Evolutionary conservation across 768 basidiomycete genomes (phyloP).

Genomic region (Galerina marginata): DNA sequence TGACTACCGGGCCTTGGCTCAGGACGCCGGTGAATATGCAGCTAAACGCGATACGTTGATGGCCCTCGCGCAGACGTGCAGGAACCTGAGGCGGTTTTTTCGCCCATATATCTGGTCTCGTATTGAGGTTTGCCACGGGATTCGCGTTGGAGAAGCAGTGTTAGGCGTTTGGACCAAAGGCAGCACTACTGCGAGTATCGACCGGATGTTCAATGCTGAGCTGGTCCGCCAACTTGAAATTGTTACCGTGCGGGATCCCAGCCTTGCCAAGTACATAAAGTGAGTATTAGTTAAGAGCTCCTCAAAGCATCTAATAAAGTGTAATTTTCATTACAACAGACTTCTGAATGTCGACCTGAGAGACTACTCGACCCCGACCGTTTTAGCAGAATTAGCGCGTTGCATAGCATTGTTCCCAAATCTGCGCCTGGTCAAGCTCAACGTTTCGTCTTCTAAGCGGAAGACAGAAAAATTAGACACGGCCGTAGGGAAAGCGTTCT

Average conservation of each 20-base stretch:
- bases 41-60: no score
- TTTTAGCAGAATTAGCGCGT: not conserved
- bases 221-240: constrained; percentile 6
- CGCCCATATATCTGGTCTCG: no score
- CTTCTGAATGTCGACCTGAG: not conserved
- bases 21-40: no score
- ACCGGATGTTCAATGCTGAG: not conserved
- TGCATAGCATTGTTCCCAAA: not conserved
- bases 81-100: no score
- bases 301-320: no score
- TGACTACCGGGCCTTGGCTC: no score
- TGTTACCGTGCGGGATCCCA: not conserved
- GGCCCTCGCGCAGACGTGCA: no score
- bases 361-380: not conserved
- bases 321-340: constrained; percentile 2
- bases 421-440: not conserved
- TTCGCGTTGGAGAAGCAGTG: no score
- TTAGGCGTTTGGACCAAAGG: not conserved
- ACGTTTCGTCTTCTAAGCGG: not conserved
- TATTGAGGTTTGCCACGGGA: no score
- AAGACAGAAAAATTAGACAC: no score
- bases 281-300: no score
- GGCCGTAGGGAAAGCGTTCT: not conserved
- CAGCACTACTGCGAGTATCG: not conserved
- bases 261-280: not conserved